Base-by-base conservation (phyloP, 495 filamentous ascomycete genomes). In the Stereocaulon alpinum region DNA sequence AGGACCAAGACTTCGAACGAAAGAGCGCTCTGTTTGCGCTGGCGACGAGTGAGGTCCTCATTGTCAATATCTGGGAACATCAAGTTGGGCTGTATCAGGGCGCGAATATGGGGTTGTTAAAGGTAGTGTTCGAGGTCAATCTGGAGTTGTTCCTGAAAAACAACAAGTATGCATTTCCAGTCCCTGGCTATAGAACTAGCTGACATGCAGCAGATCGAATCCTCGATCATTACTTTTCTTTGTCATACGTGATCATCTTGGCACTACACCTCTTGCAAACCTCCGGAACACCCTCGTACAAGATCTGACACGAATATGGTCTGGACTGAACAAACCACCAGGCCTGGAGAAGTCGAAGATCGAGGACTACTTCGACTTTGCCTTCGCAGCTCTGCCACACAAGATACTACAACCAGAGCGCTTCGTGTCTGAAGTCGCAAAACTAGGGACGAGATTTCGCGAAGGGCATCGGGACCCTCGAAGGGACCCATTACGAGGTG, bases 11-110 rank as follows among this genome's bases (percentile, higher is more conserved):
- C 69, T 98, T 98, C 69, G 93, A 98, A 79, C 82, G 93, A 64
- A 98, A 98, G 75, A 94, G 89, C 71, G 93, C 93, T 34, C 80
- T 98, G 18, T 98, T 98, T 71, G 93, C 93, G 18, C 78, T 98
- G 65, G 93, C 93, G 43, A 98, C 93, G 29, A 96, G 92, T 73
- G 93, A 98, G 76, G 93, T 98, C 53, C 78, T 98, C 60, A 94
- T 98, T 69, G 88, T 98, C 69, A 98, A 98, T 66, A 91, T 98
- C 61, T 98, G 93, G 93, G 93, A 98, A 73, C 91, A 96, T 72
- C 93, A 98, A 72, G 93, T 98, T 52, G 93, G 93, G 22, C 72
- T 98, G 67, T 98, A 98, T 68, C 93, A 98, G 73, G 93, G 93
- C 55, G 93, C 93, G 60, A 98, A 98, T 71, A 98, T 98, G 93